Evolutionary conservation across 2,329 filamentous ascomycete genomes (phyloP).

Genomic region (Neonectria faginata): DNA sequence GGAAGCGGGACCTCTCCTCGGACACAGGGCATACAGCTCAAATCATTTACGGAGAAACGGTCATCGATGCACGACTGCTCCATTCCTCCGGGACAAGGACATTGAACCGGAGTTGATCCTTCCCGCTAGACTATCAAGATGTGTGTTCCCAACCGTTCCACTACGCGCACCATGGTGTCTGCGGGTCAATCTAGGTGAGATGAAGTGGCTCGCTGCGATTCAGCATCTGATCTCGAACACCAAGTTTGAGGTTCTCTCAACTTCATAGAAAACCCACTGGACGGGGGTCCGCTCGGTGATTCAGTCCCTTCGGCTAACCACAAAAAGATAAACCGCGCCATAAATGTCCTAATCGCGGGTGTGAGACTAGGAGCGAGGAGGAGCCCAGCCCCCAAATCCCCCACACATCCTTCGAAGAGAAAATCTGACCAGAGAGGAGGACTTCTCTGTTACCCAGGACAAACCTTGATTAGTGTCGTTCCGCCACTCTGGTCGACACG

Average conservation of each 20-base stretch:
- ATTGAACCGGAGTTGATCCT: neutral
- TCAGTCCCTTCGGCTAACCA: constrained; percentile 39
- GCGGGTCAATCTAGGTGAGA: constrained; percentile 12
- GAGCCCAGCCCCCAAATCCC: constrained; percentile 28
- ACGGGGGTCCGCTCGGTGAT: constrained; percentile 30
- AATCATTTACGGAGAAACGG: constrained; percentile 20
- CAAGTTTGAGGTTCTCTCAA: constrained; percentile 36
- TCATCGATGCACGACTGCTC: constrained; percentile 7
- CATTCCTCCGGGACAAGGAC: constrained; percentile 21
- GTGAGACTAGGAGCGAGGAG: constrained; percentile 33
- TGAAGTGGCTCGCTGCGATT: constrained; percentile 14
- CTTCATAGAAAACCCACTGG: constrained; percentile 35
- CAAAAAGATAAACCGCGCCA: constrained; percentile 31
- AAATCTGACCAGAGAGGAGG: constrained; percentile 16
- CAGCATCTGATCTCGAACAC: constrained; percentile 25
- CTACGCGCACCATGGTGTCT: constrained; percentile 10
- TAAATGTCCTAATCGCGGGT: constrained; percentile 32
- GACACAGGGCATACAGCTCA: constrained; percentile 14
- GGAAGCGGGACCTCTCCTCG: constrained; percentile 15
- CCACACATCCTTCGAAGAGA: constrained; percentile 22
- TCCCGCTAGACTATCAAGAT: neutral
- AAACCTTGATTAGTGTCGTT: constrained; percentile 32
- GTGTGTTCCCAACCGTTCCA: neutral
- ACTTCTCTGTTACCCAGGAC: constrained; percentile 20
- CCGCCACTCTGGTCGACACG: constrained; percentile 29